phyloP scores from a whole-genome alignment of 805 yeast genomes.

The Suhomyces prunicola region DNA sequence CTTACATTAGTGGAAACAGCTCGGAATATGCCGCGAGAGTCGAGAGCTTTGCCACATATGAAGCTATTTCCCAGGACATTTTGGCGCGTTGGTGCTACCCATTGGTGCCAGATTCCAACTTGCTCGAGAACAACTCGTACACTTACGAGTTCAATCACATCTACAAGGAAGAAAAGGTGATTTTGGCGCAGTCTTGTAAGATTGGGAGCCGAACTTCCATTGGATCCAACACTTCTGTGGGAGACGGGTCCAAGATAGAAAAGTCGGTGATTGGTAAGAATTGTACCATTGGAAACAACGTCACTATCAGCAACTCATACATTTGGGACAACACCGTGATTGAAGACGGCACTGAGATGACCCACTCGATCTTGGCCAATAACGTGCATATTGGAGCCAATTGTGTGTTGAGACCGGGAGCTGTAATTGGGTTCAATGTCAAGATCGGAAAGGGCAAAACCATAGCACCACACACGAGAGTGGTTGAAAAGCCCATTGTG shows the following conservation, averaged over 20 bases:
- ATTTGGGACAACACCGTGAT: conserved; percentile 83
- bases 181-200: conserved; percentile 88
- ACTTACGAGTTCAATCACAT: conserved; percentile 80
- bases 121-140: conserved; percentile 68
- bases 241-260: conserved; percentile 64
- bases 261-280: conserved; percentile 82
- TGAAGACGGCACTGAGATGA: conserved; percentile 58
- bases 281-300: conserved; percentile 81
- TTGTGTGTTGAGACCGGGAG: conserved; percentile 59
- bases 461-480: conserved; percentile 49
- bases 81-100: conserved; percentile 93
- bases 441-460: conserved; percentile 52
- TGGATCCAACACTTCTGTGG: conserved; percentile 73
- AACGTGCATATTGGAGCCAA: conserved; percentile 52
- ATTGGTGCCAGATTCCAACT: conserved; percentile 80
- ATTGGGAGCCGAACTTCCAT: conserved; percentile 78
- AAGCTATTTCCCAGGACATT: conserved; percentile 85
- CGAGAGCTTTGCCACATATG: conserved; percentile 92
- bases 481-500: conserved; percentile 48
- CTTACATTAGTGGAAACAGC: conserved; percentile 67
- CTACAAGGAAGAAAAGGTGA: conserved; percentile 85
- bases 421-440: conserved; percentile 77
- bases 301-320: conserved; percentile 66
- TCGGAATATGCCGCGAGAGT: conserved; percentile 88
- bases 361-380: conserved; percentile 69